A percentile compares a stretch with the other conserved stretches of the same genome.
Conservation (phyloP, 441 rosid species). For the Gossypium trilobum region DNA sequence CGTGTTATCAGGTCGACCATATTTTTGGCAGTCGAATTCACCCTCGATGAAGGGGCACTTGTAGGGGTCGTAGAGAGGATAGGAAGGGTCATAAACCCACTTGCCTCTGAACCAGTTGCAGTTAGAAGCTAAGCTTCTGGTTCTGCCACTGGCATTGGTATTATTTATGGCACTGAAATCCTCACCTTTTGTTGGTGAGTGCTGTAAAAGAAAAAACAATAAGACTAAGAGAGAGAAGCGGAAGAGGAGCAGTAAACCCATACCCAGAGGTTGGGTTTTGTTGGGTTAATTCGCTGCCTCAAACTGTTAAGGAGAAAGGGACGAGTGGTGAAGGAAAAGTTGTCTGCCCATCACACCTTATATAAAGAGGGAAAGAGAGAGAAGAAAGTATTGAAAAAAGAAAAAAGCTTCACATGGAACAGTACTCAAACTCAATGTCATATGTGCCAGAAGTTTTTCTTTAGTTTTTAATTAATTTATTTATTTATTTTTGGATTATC, state of each 20-base stretch:
- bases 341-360: constrained; percentile 19
- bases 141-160: neutral
- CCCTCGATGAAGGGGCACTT: constrained; percentile 73
- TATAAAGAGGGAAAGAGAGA: constrained; percentile 16
- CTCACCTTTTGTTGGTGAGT: constrained; percentile 19
- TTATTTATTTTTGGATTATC: too few species aligned
- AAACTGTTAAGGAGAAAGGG: constrained; percentile 17
- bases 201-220: constrained; percentile 17
- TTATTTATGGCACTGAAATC: constrained; percentile 5
- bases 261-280: constrained; percentile 21
- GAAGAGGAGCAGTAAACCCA: constrained; percentile 27
- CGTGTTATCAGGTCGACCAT: constrained; percentile 58
- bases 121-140: constrained; percentile 17
- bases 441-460: neutral
- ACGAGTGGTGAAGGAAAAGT: constrained; percentile 20
- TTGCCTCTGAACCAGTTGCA: constrained; percentile 66
- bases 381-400: neutral
- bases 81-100: constrained; percentile 70
- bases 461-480: neutral
- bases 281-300: neutral
- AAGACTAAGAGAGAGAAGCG: constrained; percentile 3
- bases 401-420: constrained; percentile 23
- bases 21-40: constrained; percentile 64
- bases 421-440: neutral
- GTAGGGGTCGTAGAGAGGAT: constrained; percentile 58